Evolutionary conservation across 768 basidiomycete species (phyloP).

Genomic region (Terana coerulea): DNA sequence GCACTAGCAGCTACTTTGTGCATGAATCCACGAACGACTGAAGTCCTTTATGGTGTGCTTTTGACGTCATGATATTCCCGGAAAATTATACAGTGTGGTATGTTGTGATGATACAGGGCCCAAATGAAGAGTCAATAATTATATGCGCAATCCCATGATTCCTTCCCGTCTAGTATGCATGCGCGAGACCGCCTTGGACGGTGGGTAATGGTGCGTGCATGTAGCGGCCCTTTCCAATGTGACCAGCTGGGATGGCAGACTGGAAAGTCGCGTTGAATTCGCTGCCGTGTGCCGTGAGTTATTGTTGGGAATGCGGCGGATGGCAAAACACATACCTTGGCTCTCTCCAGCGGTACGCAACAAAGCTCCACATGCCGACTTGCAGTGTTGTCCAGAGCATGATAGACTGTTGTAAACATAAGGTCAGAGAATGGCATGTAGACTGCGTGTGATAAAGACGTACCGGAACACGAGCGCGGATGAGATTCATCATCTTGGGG

Average conservation of each 20-base stretch:
- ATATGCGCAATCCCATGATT: neutral
- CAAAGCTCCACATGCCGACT: slow-evolving; percentile 2
- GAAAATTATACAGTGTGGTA: neutral
- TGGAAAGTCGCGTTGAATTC: neutral
- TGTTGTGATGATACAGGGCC: neutral
- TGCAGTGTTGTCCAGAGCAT: slow-evolving; percentile 5
- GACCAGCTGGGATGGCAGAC: slow-evolving; percentile 12
- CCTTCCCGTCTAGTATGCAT: neutral
- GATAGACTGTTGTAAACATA: slow-evolving; percentile 1
- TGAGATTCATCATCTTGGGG: slow-evolving; percentile 9
- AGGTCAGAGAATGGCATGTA: neutral
- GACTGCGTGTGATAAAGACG: neutral
- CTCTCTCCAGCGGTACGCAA: slow-evolving; percentile 7
- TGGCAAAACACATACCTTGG: neutral
- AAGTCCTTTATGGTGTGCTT: too few relatives aligned
- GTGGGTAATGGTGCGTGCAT: neutral
- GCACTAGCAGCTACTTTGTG: too few relatives aligned
- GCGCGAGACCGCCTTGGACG: neutral
- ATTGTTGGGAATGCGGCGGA: neutral
- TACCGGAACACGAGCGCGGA: slow-evolving; percentile 11
- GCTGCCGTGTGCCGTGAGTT: neutral
- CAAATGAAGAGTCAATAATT: neutral
- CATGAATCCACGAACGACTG: too few relatives aligned
- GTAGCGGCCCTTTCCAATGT: slow-evolving; percentile 4
- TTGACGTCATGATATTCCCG: too few relatives aligned